Percentiles rank a stretch among this genome's conserved stretches.
Evolutionary conservation across 2,329 filamentous ascomycete genomes (phyloP).

Genomic region (Emergomyces pasteurianus): DNA sequence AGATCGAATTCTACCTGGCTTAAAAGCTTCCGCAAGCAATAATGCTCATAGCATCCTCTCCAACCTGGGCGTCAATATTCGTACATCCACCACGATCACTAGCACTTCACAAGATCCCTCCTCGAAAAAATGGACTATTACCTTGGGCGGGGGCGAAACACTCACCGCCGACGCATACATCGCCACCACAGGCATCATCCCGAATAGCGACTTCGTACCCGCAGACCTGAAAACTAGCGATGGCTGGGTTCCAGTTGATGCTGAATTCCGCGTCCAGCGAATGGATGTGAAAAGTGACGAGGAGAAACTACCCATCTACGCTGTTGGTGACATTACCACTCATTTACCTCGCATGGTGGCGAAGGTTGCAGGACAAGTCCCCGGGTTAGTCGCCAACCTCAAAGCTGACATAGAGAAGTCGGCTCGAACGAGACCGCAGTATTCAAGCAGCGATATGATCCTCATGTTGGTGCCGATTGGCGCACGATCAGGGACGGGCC

Average conservation of each 20-base stretch:
- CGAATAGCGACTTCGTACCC: slow-evolving; percentile 14
- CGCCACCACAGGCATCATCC: slow-evolving; percentile 11
- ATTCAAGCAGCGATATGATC: background rate
- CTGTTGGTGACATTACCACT: slow-evolving; percentile 11
- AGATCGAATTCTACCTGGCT: slow-evolving; percentile 5
- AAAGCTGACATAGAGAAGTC: slow-evolving; percentile 9
- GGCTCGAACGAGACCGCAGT: slow-evolving; percentile 5
- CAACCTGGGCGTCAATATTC: slow-evolving; percentile 7
- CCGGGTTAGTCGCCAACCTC: slow-evolving; percentile 8
- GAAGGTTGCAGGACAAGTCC: slow-evolving; percentile 3
- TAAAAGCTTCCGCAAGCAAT: background rate
- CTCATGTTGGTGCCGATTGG: slow-evolving; percentile 9
- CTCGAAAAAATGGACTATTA: slow-evolving; percentile 8
- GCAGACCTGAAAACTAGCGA: slow-evolving; percentile 6
- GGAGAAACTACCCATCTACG: slow-evolving; percentile 8
- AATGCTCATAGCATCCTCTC: slow-evolving; percentile 6
- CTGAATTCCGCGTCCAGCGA: slow-evolving; percentile 8
- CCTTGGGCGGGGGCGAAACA: slow-evolving; percentile 6
- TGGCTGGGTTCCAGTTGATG: slow-evolving; percentile 14
- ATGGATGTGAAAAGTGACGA: background rate
- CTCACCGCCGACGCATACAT: slow-evolving; percentile 17
- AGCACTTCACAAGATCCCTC: slow-evolving; percentile 2
- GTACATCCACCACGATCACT: slow-evolving; percentile 5
- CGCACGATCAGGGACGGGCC: slow-evolving; percentile 8
- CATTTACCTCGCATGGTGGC: slow-evolving; percentile 3